phyloP scores from a whole-genome alignment of 768 basidiomycete genomes.

The Rhizopogon sp. region DNA sequence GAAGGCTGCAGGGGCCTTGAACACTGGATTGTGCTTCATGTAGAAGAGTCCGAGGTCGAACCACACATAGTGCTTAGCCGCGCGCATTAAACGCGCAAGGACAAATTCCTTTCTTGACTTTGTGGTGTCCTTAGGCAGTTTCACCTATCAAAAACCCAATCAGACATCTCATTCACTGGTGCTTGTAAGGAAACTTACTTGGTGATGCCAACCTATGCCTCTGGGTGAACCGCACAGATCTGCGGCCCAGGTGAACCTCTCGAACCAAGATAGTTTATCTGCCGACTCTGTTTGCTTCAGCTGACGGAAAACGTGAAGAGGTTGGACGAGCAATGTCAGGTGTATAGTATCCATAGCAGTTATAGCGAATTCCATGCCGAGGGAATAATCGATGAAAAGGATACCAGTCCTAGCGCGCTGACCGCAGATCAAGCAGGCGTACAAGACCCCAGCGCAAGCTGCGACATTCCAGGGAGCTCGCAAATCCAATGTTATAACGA shows the following conservation, averaged over 20 bases:
- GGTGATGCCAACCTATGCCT: conserved; percentile 33
- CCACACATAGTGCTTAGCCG: conserved; percentile 6
- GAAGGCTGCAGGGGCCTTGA: neutral
- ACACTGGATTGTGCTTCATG: conserved; percentile 7
- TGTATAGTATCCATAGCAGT: conserved; percentile 25
- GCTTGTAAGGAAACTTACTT: conserved; percentile 16
- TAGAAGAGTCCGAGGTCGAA: conserved; percentile 11
- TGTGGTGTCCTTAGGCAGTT: conserved; percentile 5
- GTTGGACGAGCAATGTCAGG: conserved; percentile 23
- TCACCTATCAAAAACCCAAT: neutral
- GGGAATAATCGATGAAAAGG: neutral
- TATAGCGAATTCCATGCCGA: conserved; percentile 6
- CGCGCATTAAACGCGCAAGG: conserved; percentile 8
- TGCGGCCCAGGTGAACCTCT: conserved; percentile 26
- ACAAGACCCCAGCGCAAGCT: neutral
- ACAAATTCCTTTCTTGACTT: conserved; percentile 21
- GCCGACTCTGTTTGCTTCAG: conserved; percentile 10
- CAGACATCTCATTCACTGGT: conserved; percentile 2
- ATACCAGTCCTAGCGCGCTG: neutral
- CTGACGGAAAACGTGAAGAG: conserved; percentile 18
- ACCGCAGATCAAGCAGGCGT: neutral
- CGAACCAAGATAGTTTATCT: conserved; percentile 7
- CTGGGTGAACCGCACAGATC: conserved; percentile 27
- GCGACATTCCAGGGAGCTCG: neutral
- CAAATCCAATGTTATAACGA: neutral